phyloP scores from a whole-genome alignment of 2,329 filamentous ascomycete genomes.

The Diaporthe sp. region DNA sequence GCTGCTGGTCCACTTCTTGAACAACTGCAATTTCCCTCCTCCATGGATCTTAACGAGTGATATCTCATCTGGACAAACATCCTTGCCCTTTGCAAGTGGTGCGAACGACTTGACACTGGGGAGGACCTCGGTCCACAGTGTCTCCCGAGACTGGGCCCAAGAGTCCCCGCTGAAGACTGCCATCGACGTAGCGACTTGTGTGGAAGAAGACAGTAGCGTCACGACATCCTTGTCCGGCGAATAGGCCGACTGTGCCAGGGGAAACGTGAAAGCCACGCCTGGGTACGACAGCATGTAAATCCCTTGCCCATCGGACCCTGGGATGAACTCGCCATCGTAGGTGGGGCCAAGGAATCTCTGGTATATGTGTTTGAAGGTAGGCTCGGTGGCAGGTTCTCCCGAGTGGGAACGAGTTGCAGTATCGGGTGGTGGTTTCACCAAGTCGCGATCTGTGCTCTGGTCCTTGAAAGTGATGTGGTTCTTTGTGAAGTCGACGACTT shows the following conservation, averaged over 20 bases:
- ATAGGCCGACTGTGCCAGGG: slow-evolving; percentile 80
- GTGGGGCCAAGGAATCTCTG: slow-evolving; percentile 94
- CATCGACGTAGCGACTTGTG: slow-evolving; percentile 85
- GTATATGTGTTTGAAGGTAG: slow-evolving; percentile 90
- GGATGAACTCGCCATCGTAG: slow-evolving; percentile 92
- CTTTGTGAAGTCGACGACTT: slow-evolving; percentile 91
- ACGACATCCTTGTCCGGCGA: slow-evolving; percentile 86
- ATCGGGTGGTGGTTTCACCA: slow-evolving; percentile 74
- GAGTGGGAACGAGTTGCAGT: slow-evolving; percentile 44
- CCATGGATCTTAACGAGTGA: slow-evolving; percentile 84
- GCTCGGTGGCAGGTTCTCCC: slow-evolving; percentile 65
- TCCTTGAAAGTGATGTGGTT: slow-evolving; percentile 86
- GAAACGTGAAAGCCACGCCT: slow-evolving; percentile 93
- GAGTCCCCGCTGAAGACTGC: slow-evolving; percentile 91
- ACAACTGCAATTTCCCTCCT: slow-evolving; percentile 82
- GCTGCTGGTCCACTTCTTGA: slow-evolving; percentile 77
- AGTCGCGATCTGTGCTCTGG: slow-evolving; percentile 74
- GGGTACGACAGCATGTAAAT: slow-evolving; percentile 95
- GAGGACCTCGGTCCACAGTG: slow-evolving; percentile 81
- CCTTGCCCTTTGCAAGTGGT: slow-evolving; percentile 78
- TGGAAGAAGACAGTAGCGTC: slow-evolving; percentile 84
- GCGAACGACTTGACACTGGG: slow-evolving; percentile 81
- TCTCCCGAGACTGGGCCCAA: slow-evolving; percentile 86
- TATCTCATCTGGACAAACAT: slow-evolving; percentile 89
- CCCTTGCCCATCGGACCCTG: slow-evolving; percentile 67